Evolutionary conservation across 305 asterid genomes (phyloP).

Genomic region (Salvia sclarea): DNA sequence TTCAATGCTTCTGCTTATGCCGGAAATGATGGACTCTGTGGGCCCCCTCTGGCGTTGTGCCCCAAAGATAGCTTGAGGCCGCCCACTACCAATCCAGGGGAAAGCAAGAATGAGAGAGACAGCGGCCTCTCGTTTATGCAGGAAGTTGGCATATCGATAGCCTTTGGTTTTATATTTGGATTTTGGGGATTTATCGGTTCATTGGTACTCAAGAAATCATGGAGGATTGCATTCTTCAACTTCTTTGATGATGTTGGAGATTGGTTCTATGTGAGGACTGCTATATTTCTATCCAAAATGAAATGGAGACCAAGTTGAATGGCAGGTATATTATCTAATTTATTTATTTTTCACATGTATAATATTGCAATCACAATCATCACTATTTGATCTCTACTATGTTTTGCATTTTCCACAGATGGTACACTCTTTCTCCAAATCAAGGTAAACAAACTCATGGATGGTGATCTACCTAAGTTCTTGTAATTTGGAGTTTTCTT

Average conservation of each 20-base stretch:
- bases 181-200: conserved; percentile 29
- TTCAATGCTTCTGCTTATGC: conserved; percentile 26
- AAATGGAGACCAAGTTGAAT: neutral
- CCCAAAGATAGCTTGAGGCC: neutral
- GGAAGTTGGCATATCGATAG: conserved; percentile 16
- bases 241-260: neutral
- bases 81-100: neutral
- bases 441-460: too few species aligned
- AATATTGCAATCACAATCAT: too few species aligned
- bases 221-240: conserved; percentile 14
- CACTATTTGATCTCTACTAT: too few species aligned
- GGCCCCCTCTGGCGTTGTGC: conserved; percentile 24
- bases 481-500: too few species aligned
- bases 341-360: too few species aligned
- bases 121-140: neutral
- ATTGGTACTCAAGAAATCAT: conserved; percentile 13
- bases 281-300: neutral
- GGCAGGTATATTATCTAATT: neutral
- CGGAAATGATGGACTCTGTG: conserved; percentile 32
- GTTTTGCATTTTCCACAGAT: too few species aligned
- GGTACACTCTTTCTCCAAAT: too few species aligned
- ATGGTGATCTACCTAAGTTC: too few species aligned
- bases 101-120: neutral
- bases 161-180: conserved; percentile 20
- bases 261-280: conserved; percentile 23